A percentile compares a stretch with the other conserved stretches of the same genome.
phyloP scores from a whole-genome alignment of 208 protist species.

The Acanthamoeba royreba region DNA sequence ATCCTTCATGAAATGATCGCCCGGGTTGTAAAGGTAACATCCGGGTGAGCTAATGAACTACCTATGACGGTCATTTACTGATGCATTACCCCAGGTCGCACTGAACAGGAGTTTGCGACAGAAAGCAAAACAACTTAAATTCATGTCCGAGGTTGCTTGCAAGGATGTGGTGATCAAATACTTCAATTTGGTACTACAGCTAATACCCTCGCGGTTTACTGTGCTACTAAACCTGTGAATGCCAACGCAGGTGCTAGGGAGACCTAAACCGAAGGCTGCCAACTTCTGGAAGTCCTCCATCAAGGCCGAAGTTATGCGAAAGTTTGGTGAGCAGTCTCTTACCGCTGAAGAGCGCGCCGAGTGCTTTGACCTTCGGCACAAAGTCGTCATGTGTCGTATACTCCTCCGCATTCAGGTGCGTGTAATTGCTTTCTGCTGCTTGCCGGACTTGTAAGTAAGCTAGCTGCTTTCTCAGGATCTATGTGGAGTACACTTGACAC shows the following conservation, averaged over 20 bases:
- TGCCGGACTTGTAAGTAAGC: too few relatives aligned
- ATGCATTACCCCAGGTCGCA: background rate
- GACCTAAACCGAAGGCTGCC: background rate
- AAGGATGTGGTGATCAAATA: background rate
- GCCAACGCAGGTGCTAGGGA: background rate
- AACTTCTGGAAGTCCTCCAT: background rate
- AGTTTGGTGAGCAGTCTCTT: background rate
- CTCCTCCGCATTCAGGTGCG: background rate
- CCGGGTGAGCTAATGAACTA: background rate
- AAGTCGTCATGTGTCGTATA: background rate
- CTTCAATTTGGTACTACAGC: background rate
- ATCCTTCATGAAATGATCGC: slow-evolving; percentile 35
- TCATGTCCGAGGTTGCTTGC: slow-evolving; percentile 22
- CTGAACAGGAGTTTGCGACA: background rate
- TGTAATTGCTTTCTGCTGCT: too few relatives aligned
- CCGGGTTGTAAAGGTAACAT: background rate
- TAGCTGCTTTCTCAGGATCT: slow-evolving; percentile 1
- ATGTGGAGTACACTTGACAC: background rate
- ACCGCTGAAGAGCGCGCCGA: background rate
- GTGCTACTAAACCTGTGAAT: background rate
- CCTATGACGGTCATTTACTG: background rate
- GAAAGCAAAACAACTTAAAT: background rate
- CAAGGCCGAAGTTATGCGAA: slow-evolving; percentile 11
- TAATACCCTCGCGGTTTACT: too few relatives aligned
- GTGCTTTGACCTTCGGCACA: background rate